Evolutionary conservation across 805 yeast species (phyloP).

Genomic region (Yarrowia divulgata): DNA sequence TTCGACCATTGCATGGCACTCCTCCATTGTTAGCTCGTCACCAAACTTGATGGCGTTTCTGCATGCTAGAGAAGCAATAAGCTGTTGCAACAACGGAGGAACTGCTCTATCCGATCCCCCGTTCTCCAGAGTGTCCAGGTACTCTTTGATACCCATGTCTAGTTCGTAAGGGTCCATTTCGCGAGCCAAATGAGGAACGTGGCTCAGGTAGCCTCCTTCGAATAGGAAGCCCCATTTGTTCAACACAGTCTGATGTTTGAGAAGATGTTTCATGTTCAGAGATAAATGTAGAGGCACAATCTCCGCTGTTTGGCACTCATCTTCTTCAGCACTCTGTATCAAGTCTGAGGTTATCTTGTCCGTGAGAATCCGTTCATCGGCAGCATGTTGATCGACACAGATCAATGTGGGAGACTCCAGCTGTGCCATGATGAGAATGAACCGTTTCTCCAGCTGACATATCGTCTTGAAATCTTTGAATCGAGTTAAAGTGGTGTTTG

Average conservation of each 20-base stretch:
- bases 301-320: neutral
- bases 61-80: constrained; percentile 8
- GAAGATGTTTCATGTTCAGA: constrained; percentile 9
- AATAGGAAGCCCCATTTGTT: constrained; percentile 9
- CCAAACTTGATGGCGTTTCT: constrained; percentile 33
- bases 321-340: neutral
- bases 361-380: constrained; percentile 14
- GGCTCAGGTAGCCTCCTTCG: constrained; percentile 2
- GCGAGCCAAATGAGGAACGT: constrained; percentile 5
- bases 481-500: neutral
- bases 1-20: constrained; percentile 4
- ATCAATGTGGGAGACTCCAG: neutral
- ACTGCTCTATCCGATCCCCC: constrained; percentile 4
- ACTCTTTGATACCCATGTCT: constrained; percentile 5
- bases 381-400: constrained; percentile 32
- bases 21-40: neutral
- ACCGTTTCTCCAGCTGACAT: constrained; percentile 10
- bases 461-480: neutral
- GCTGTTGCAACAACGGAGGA: constrained; percentile 15
- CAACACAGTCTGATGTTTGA: neutral
- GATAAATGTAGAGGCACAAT: constrained; percentile 14
- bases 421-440: constrained; percentile 14
- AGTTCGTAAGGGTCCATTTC: constrained; percentile 14
- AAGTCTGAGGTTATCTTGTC: constrained; percentile 3
- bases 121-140: neutral